These are phyloP conservation scores for Acacia acuminata DNA, from an alignment of 306 rosid species.

Conservation along the genomic window DNA sequence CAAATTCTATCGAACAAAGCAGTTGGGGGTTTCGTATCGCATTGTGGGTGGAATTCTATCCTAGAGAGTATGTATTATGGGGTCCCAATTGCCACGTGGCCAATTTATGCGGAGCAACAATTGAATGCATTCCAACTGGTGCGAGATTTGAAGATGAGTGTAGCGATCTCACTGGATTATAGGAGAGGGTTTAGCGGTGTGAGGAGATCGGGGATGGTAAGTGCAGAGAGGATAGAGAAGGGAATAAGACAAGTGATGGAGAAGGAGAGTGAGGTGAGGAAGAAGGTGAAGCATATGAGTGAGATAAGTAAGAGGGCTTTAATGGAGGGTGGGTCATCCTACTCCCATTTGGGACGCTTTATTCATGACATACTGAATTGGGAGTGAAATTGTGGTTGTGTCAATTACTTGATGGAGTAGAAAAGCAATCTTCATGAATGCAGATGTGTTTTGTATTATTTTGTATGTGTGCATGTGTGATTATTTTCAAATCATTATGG, in stretches of 20 bases:
- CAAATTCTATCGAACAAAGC: neutral
- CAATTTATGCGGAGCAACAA: neutral
- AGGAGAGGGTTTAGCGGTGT: too few relatives aligned
- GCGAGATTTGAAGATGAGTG: neutral
- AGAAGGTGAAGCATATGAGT: neutral
- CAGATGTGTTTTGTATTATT: too few relatives aligned
- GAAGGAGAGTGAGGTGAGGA: neutral
- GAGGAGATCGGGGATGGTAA: conserved; percentile 8
- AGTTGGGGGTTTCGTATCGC: neutral
- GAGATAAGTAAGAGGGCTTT: neutral
- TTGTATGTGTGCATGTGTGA: too few relatives aligned
- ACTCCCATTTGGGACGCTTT: neutral
- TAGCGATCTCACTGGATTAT: neutral
- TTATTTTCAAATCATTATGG: too few relatives aligned
- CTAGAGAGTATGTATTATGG: neutral
- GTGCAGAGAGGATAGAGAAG: neutral
- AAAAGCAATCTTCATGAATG: too few relatives aligned
- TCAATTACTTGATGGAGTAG: too few relatives aligned
- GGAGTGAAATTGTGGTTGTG: neutral
- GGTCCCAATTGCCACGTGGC: neutral
- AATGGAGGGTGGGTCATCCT: neutral
- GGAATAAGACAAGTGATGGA: conserved; percentile 24
- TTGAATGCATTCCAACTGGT: neutral
- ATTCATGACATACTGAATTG: neutral
- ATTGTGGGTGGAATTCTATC: neutral